Conservation (phyloP, 371 early-diverging fungal genomes). For the Umbelopsis sp. region DNA sequence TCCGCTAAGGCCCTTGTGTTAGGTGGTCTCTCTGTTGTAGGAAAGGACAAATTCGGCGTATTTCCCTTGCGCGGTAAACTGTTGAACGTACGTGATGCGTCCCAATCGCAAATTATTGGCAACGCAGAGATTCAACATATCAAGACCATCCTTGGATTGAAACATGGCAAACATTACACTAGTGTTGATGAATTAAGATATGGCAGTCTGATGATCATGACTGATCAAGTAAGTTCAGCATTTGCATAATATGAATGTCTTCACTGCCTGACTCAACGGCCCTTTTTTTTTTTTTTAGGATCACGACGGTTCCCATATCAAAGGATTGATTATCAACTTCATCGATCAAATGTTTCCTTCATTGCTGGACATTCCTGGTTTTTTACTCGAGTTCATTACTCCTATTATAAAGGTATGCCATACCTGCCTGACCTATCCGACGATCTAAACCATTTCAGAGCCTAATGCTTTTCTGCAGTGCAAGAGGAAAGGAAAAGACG, state of each 20-base stretch:
- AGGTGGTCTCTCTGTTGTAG: constrained; percentile 92
- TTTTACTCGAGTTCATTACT: constrained; percentile 98
- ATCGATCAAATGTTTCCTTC: constrained; percentile 98
- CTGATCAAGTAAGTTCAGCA: constrained; percentile 84
- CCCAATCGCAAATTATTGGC: constrained; percentile 74
- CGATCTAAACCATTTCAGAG: neutral
- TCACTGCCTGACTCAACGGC: neutral
- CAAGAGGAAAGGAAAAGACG: constrained; percentile 65
- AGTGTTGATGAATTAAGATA: constrained; percentile 86
- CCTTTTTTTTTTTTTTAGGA: constrained; percentile 57
- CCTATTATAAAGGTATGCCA: constrained; percentile 91
- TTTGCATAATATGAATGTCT: neutral
- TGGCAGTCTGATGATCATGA: constrained; percentile 99
- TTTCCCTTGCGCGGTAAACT: constrained; percentile 99
- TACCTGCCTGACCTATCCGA: neutral
- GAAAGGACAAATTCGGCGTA: constrained; percentile 96
- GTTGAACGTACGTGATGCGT: constrained; percentile 98
- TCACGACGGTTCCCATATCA: constrained; percentile 99
- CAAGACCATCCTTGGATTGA: constrained; percentile 97
- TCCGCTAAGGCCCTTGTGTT: constrained; percentile 98
- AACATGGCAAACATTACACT: constrained; percentile 88
- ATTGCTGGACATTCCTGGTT: constrained; percentile 92
- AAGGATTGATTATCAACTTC: constrained; percentile 99
- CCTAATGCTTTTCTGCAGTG: constrained; percentile 21
- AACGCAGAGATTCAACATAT: constrained; percentile 94